Conservation (phyloP, 169 alveolate species). For the Pseudocohnilembus persalinus region DNA sequence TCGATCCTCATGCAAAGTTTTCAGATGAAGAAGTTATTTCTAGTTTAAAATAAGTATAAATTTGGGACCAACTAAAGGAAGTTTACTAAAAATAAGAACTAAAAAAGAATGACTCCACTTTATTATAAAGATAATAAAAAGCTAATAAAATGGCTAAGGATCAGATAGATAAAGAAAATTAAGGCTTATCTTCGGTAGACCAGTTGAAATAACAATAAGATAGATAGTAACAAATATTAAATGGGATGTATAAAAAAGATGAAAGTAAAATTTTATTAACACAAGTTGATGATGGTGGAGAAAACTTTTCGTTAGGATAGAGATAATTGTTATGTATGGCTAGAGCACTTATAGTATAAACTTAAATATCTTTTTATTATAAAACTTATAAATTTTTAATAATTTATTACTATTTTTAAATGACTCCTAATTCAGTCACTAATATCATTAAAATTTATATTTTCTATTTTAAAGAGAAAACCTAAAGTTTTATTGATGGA, state of each 20-base stretch:
- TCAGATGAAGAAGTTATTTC: conserved; percentile 44
- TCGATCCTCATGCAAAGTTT: conserved; percentile 70
- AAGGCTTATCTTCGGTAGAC: not conserved
- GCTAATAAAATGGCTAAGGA: not conserved
- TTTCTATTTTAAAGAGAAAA: conserved; percentile 59
- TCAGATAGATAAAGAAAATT: conserved; percentile 2
- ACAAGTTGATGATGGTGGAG: conserved; percentile 25
- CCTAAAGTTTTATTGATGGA: conserved; percentile 59
- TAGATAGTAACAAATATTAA: conserved; percentile 12
- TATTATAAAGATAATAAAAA: no score
- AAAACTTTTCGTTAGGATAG: conserved; percentile 41
- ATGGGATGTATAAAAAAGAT: conserved; percentile 26
- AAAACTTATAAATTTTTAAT: conserved; percentile 60
- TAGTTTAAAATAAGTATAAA: conserved; percentile 10
- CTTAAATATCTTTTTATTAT: conserved; percentile 20
- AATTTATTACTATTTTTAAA: no score
- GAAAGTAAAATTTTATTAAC: conserved; percentile 21
- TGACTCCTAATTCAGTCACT: no score
- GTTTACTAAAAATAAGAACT: no score
- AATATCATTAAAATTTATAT: conserved; percentile 73
- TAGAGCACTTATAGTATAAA: conserved; percentile 43
- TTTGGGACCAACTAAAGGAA: conserved; percentile 3
- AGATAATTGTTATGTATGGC: conserved; percentile 50
- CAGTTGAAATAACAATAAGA: conserved; percentile 20
- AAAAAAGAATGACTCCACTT: not conserved